A percentile compares a stretch with the other conserved stretches of the same genome.
These are phyloP conservation scores for Ambrosiella cleistominuta DNA, from an alignment of 2,329 filamentous ascomycete genomes.

Conservation along the genomic window DNA sequence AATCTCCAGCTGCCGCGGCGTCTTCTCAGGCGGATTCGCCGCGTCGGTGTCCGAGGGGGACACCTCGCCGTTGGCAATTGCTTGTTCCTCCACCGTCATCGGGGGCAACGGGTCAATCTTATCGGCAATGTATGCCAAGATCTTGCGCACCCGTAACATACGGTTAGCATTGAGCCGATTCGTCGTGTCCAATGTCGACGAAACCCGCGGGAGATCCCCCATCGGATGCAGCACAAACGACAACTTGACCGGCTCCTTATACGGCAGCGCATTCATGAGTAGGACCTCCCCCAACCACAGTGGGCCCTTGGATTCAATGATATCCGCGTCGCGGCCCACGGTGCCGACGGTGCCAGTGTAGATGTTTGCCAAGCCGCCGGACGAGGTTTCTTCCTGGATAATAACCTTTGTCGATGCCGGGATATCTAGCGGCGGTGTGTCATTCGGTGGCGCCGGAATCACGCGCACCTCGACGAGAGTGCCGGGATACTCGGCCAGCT, in stretches of 20 bases:
- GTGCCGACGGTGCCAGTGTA: constrained; percentile 77
- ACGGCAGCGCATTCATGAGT: constrained; percentile 61
- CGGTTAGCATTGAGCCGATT: constrained; percentile 77
- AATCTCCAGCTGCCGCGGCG: constrained; percentile 32
- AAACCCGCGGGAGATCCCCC: constrained; percentile 59
- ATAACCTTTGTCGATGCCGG: constrained; percentile 50
- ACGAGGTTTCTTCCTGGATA: constrained; percentile 48
- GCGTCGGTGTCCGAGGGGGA: background rate
- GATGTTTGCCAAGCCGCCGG: constrained; percentile 58
- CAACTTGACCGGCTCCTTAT: constrained; percentile 92
- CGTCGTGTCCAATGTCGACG: constrained; percentile 59
- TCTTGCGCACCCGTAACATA: constrained; percentile 92
- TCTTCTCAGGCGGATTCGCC: background rate
- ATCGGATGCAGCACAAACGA: constrained; percentile 79
- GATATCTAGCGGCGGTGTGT: constrained; percentile 60
- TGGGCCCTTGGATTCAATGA: constrained; percentile 71
- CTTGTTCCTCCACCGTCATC: background rate
- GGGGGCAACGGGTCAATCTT: constrained; percentile 56
- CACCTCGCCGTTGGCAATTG: background rate
- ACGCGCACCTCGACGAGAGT: constrained; percentile 43
- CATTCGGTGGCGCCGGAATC: constrained; percentile 50
- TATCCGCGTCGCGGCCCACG: constrained; percentile 58
- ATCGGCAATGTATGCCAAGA: constrained; percentile 80
- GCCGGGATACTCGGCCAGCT: constrained; percentile 36
- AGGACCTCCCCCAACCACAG: constrained; percentile 87